phyloP scores from a whole-genome alignment of 352 stramenopile genomes.

The Thalassiosira mediterranea region DNA sequence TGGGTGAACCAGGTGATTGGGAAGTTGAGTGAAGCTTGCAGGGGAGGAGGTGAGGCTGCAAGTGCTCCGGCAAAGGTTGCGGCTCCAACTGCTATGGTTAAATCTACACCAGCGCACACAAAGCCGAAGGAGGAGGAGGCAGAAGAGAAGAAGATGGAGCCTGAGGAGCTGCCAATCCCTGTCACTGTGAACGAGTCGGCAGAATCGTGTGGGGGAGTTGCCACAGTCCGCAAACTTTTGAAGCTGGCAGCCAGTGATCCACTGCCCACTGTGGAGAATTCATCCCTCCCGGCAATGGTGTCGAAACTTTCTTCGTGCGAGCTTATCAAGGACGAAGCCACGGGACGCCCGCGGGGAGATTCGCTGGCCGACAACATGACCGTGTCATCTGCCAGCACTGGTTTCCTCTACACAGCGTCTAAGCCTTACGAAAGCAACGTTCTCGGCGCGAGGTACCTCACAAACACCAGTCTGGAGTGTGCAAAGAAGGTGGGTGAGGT shows the following conservation, averaged over 20 bases:
- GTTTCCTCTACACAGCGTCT: conserved; percentile 59
- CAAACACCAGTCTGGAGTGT: conserved; percentile 58
- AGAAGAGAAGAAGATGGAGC: conserved; percentile 72
- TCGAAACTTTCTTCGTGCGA: conserved; percentile 65
- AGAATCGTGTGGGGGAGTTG: conserved; percentile 37
- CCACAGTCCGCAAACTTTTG: conserved; percentile 50
- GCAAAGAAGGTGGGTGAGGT: conserved; percentile 46
- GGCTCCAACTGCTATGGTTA: background rate
- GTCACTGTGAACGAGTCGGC: background rate
- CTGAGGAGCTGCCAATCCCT: conserved; percentile 8
- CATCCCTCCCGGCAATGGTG: conserved; percentile 49
- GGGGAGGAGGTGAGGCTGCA: background rate
- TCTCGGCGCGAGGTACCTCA: conserved; percentile 76
- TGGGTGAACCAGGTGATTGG: conserved; percentile 79
- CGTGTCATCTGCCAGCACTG: conserved; percentile 58
- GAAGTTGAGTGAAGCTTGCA: conserved; percentile 59
- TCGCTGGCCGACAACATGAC: conserved; percentile 59
- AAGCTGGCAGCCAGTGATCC: conserved; percentile 23
- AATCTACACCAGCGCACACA: background rate
- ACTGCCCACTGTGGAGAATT: conserved; percentile 41
- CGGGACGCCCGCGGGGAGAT: conserved; percentile 21
- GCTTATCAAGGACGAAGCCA: conserved; percentile 52
- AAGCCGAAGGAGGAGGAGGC: background rate
- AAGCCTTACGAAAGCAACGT: conserved; percentile 75
- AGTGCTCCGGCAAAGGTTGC: background rate